Percentiles rank a stretch among this genome's conserved stretches.
Conservation (phyloP, 2,329 filamentous ascomycete genomes). For the Calycina herbarum region DNA sequence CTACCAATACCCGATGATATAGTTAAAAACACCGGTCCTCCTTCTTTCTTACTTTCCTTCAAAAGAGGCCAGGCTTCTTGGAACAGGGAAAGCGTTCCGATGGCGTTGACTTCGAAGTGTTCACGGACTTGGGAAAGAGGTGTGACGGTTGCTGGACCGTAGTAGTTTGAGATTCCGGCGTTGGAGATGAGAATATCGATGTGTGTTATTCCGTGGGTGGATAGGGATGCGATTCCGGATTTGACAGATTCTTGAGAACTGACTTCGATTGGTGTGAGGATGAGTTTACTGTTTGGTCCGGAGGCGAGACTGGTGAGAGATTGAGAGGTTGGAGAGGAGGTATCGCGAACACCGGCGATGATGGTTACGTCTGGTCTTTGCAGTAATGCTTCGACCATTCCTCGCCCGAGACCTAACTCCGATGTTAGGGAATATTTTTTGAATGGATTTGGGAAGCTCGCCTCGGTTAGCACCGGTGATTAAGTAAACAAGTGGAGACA, state of each 20-base stretch:
- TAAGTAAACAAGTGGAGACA: conserved; percentile 1
- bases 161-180: conserved; percentile 44
- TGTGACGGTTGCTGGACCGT: conserved; percentile 37
- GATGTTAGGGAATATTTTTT: background rate
- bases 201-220: conserved; percentile 39
- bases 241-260: conserved; percentile 38
- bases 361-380: conserved; percentile 22
- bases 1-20: conserved; percentile 34
- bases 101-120: conserved; percentile 46
- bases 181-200: conserved; percentile 55
- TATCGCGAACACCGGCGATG: conserved; percentile 42
- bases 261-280: conserved; percentile 47
- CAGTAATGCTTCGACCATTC: conserved; percentile 30
- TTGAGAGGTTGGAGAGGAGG: conserved; percentile 30
- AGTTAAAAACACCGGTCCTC: conserved; percentile 40
- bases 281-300: conserved; percentile 39
- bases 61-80: conserved; percentile 46
- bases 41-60: conserved; percentile 28
- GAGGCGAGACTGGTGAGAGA: conserved; percentile 41
- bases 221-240: conserved; percentile 38
- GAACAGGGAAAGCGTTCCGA: conserved; percentile 45
- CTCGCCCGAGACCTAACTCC: conserved; percentile 36
- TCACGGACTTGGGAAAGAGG: conserved; percentile 40
- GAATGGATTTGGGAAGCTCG: background rate
- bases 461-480: conserved; percentile 45